A percentile compares a stretch with the other conserved stretches of the same genome.
These are phyloP conservation scores for Colletotrichum simmondsii DNA, from an alignment of 2,329 filamentous ascomycete genomes.

Conservation along the genomic window DNA sequence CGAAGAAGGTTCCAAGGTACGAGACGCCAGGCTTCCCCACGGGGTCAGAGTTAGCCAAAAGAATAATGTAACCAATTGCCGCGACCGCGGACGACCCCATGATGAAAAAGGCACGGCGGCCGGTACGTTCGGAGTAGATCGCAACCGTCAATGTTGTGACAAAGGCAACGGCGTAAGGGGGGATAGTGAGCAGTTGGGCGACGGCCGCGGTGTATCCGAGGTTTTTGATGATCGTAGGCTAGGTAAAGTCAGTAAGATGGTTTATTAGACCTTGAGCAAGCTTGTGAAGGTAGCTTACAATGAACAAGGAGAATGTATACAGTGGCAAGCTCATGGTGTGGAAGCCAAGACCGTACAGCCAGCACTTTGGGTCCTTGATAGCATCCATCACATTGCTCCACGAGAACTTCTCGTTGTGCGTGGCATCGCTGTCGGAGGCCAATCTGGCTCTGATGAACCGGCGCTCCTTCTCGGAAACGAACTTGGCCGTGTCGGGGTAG, in stretches of 20 bases:
- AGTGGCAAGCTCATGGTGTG: slow-evolving; percentile 77
- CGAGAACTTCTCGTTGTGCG: slow-evolving; percentile 73
- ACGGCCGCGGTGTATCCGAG: slow-evolving; percentile 64
- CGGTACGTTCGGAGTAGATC: slow-evolving; percentile 67
- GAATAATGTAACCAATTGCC: slow-evolving; percentile 70
- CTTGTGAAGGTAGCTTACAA: slow-evolving; percentile 48
- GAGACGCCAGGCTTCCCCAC: slow-evolving; percentile 62
- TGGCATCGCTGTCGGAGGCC: slow-evolving; percentile 75
- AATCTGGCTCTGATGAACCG: slow-evolving; percentile 71
- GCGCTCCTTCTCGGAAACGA: slow-evolving; percentile 65
- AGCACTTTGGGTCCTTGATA: slow-evolving; percentile 75
- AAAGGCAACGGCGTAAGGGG: slow-evolving; percentile 73
- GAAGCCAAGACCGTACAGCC: slow-evolving; percentile 77
- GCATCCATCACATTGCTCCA: slow-evolving; percentile 75
- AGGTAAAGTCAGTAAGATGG: neutral
- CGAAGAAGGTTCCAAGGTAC: slow-evolving; percentile 71
- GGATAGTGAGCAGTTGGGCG: slow-evolving; percentile 70
- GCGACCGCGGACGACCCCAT: slow-evolving; percentile 66
- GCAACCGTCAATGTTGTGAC: slow-evolving; percentile 68
- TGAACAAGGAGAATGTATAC: slow-evolving; percentile 66
- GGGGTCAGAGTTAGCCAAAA: slow-evolving; percentile 62
- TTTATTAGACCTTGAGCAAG: accelerated
- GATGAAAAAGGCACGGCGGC: slow-evolving; percentile 72
- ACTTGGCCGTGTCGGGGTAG: slow-evolving; percentile 69
- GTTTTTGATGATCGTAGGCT: slow-evolving; percentile 64